Base-by-base conservation (phyloP, 2,329 filamentous ascomycete species). In the Xylariaceae sp. region DNA sequence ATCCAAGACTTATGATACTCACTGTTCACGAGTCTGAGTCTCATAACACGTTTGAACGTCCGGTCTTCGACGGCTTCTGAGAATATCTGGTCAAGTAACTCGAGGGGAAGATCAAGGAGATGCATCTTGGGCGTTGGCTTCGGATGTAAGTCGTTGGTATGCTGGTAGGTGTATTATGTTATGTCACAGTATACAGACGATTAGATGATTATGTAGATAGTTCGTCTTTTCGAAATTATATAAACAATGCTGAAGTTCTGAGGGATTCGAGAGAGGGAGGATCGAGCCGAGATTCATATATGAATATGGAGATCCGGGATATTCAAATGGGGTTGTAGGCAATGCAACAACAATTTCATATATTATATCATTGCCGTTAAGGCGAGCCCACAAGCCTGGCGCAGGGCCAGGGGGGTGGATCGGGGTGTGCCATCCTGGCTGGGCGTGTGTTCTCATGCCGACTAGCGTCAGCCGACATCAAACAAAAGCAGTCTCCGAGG, bases 81-180 rank as follows among this genome's bases (percentile, higher is more conserved):
- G 47, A 59, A 59, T 41, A 59, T 59, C 33, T 57, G 56, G 9
- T 59, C 56, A 45, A 59, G 51, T n/a, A 59, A 31, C 48, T 59
- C 56, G n/a, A 59, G 39, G 16, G 56, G 56, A 10, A 59, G 54
- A 45, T 59, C 54, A 47, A 56, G 51, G 39, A 59, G 31, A 41
- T 55, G 48, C 49, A 57, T 57, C 10, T 28, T 45, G 10, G 17
- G 14, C 5, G 7, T n/a, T n/a, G 17, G 43, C 17, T 13, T 34
- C 6, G 28, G 42, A 31, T 22, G 31, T 53, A 38, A 38, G 5
- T 28, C 22, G 22, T 28, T 28, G 22, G 22, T 28, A 7, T 28
- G 22, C 22, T 5, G 22, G 22, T 28, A 28, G 22, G 45, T 33
- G 16, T 7, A 11, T 2, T 50, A 13, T 39, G 34, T 6, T 45